phyloP scores from a whole-genome alignment of 352 stramenopile genomes.

The Phytophthora cactorum region DNA sequence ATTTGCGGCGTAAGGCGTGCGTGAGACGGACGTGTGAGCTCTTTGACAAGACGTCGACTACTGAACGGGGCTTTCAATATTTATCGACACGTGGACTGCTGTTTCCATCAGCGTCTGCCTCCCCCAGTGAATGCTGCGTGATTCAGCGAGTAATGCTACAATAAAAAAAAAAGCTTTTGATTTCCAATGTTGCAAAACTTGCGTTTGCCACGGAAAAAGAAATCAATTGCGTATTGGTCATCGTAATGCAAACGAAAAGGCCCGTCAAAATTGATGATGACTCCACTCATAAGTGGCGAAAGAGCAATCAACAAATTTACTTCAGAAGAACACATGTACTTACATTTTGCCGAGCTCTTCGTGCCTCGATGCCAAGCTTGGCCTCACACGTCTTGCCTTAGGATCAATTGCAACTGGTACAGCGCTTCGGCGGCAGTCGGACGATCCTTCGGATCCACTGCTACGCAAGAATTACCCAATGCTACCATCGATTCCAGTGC shows the following conservation, averaged over 20 bases:
- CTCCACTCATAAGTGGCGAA: background rate
- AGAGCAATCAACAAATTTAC: too few relatives aligned
- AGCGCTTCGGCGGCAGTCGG: slow-evolving; percentile 40
- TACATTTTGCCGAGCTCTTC: too few relatives aligned
- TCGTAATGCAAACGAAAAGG: background rate
- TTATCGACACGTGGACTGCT: slow-evolving; percentile 30
- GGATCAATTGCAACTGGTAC: slow-evolving; percentile 29
- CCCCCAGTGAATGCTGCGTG: background rate
- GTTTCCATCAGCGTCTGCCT: slow-evolving; percentile 9
- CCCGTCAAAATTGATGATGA: slow-evolving; percentile 4
- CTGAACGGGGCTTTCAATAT: slow-evolving; percentile 28
- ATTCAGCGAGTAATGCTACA: slow-evolving; percentile 16
- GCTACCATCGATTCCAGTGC: slow-evolving; percentile 23
- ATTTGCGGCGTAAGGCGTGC: slow-evolving; percentile 14
- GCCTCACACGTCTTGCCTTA: slow-evolving; percentile 14
- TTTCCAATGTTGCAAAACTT: background rate
- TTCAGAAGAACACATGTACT: too few relatives aligned
- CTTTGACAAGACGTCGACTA: background rate
- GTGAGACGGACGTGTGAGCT: slow-evolving; percentile 5
- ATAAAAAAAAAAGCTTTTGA: slow-evolving; percentile 18
- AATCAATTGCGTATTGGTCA: background rate
- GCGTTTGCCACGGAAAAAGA: background rate
- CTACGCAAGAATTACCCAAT: slow-evolving; percentile 35
- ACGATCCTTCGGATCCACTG: slow-evolving; percentile 33
- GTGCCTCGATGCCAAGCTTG: background rate